Base-by-base conservation (phyloP, 1,284 basidiomycete genomes). In the Trichosporon ovoides region DNA sequence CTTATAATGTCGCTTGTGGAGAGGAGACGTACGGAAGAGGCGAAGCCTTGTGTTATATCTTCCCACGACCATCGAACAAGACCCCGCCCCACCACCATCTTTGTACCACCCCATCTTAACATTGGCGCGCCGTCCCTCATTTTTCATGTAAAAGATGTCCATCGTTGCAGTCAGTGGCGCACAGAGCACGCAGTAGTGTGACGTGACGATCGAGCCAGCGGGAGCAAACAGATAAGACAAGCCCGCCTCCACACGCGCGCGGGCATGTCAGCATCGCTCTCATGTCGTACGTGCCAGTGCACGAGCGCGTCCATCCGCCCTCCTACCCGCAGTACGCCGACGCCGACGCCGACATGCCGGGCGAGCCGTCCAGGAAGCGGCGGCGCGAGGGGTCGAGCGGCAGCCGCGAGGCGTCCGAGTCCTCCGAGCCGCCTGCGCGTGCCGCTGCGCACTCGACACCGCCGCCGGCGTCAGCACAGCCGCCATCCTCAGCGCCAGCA, bases 211-310 rank as follows among this genome's bases (percentile, higher is more conserved):
- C 28, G 9, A 31, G 28, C 28, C 28, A 9, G 28, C 28, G 28
- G 28, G 28, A 31, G 28, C 28, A 31, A 31, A 31, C 28, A 31
- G 28, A 31, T 31, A 31, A 31, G 28, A 31, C 28, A 31, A 31
- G 28, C 28, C n/a, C n/a, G 28, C 28, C 28, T 31, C 28, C 28
- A 31, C 28, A 4, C n/a, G n/a, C n/a, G 5, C 28, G 28, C 28
- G 11, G 19, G 19, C 38, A 46, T 46, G 16, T 48, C 43, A 48
- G 10, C 43, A 48, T 28, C 14, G 43, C 24, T 46, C 46, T 10
- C 20, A 64, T 65, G 63, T 36, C 66, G 28, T 75, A 71, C 61
- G 60, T 67, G 36, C 70, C 73, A 7, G 18, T 63, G 14, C 71
- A 73, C 70, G 70, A 69, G 43, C 66, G 58, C 18, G 62, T 53